Conservation (phyloP, 805 yeast species). For the Monosporozyma yasuniensis region DNA sequence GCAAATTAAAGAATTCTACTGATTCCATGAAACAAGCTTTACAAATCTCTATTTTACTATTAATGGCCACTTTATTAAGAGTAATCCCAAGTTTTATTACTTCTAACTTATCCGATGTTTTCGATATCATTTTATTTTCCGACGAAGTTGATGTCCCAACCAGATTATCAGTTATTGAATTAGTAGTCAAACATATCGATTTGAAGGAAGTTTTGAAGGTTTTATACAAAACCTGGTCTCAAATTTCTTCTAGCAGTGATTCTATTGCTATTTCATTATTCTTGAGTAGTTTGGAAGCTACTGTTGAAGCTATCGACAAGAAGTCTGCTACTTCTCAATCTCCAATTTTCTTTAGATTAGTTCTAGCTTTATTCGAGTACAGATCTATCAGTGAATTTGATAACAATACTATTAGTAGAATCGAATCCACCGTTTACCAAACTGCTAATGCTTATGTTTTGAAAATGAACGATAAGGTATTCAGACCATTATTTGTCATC, state of each 20-base stretch:
- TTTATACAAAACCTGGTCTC: conserved; percentile 54
- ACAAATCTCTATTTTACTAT: conserved; percentile 62
- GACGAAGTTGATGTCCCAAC: conserved; percentile 49
- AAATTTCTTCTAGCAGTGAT: conserved; percentile 29
- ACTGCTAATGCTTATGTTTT: conserved; percentile 71
- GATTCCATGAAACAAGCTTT: conserved; percentile 31
- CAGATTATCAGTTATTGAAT: conserved; percentile 52
- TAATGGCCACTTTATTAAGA: conserved; percentile 66
- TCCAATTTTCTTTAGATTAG: conserved; percentile 54
- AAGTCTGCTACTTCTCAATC: conserved; percentile 68
- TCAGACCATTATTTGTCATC: conserved; percentile 84
- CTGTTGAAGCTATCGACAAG: conserved; percentile 61
- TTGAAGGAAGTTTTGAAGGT: conserved; percentile 52
- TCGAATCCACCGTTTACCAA: conserved; percentile 67
- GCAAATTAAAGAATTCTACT: conserved; percentile 18
- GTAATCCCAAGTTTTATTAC: conserved; percentile 79
- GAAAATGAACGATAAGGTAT: conserved; percentile 87
- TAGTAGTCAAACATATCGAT: conserved; percentile 61
- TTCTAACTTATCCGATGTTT: conserved; percentile 55
- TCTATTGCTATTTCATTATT: conserved; percentile 57
- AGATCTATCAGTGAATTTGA: conserved; percentile 53
- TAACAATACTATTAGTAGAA: conserved; percentile 64
- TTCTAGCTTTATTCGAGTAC: conserved; percentile 62
- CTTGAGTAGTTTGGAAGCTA: conserved; percentile 55
- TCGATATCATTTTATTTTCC: conserved; percentile 49